A percentile compares a stretch with the other conserved stretches of the same genome.
These are phyloP conservation scores for Fraxinus excelsior DNA, from an alignment of 257 asterid species.

Conservation along the genomic window DNA sequence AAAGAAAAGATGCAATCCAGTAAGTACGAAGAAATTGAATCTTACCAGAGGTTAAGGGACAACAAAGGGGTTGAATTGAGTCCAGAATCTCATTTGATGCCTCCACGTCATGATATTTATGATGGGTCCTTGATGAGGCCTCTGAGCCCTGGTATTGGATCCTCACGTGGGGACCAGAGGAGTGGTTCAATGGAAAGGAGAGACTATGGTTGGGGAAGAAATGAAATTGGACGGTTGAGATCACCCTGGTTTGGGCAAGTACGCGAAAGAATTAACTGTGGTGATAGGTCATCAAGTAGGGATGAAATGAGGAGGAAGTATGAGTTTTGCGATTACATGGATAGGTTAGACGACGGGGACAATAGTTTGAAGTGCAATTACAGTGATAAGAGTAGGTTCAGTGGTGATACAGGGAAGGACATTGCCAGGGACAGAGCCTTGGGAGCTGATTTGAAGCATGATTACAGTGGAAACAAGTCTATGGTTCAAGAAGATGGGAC, in stretches of 20 bases:
- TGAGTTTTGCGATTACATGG: conserved; percentile 13
- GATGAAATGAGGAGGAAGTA: conserved; percentile 15
- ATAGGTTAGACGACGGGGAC: conserved; percentile 5
- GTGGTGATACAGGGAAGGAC: neutral
- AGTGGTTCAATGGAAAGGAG: neutral
- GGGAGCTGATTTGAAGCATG: conserved; percentile 9
- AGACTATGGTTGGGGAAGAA: neutral
- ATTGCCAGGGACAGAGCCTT: neutral
- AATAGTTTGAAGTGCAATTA: conserved; percentile 13
- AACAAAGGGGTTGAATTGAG: conserved; percentile 1
- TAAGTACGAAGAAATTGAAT: conserved; percentile 16
- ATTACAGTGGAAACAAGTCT: neutral
- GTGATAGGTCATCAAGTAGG: conserved; percentile 1
- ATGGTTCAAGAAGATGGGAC: conserved; percentile 8
- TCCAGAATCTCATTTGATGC: conserved; percentile 4
- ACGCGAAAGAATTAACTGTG: conserved; percentile 5
- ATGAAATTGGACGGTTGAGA: neutral
- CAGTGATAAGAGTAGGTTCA: neutral
- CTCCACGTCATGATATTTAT: neutral
- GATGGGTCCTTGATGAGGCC: conserved; percentile 12
- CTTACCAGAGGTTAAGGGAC: neutral
- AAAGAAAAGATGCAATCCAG: conserved; percentile 13
- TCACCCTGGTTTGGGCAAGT: neutral
- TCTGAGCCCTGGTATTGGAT: conserved; percentile 14
- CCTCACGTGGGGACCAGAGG: conserved; percentile 4